Evolutionary conservation across 2,329 filamentous ascomycete species (phyloP), one percentile per base, ranked within the genome.

Genomic region (Elsinoe necatrix): DNA sequence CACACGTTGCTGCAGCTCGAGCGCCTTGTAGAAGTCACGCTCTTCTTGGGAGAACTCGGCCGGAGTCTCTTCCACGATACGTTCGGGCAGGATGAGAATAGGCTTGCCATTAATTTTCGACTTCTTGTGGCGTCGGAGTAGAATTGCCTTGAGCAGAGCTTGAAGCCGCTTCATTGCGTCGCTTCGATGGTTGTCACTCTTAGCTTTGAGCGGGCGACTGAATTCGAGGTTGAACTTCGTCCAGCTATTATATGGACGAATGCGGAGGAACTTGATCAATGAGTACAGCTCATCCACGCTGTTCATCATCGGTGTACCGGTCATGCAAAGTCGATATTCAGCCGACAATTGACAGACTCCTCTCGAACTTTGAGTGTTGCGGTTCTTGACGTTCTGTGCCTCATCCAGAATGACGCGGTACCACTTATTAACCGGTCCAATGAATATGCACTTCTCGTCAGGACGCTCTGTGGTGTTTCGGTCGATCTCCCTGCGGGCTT

Each of bases 281-380:
- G 89, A 87, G 64, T 81, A 90, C 2, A 95, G 75, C 64, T 96
- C 91, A 21, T 80, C 75, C 2, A 92, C 82, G 11, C 79, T 82
- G 63, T 95, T 95, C 86, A 93, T 93, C 86, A 92, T 90, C 0
- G 88, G 88, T 0, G 88, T 93, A 23, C 88, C 88, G 2, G 85
- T 89, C 68, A 92, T 79, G 65, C 85, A 89, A 73, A 87, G 84
- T 48, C 87, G 78, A 65, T 86, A 81, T 34, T 73, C 75, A 12
- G 85, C 75, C 59, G 79, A 72, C 14, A 93, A 69, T 9, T 72
- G 68, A 62, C 75, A 80, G 27, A 81, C 81, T 3, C 81, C 86
- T 60, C 77, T 76, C 1, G 85, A 80, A 4, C 77, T 72, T 60
- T 81, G 79, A 0, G 86, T 85, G 39, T 73, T 76, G 57, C 79